phyloP scores from a whole-genome alignment of 257 asterid species.

The Nicotiana obtusifolia region DNA sequence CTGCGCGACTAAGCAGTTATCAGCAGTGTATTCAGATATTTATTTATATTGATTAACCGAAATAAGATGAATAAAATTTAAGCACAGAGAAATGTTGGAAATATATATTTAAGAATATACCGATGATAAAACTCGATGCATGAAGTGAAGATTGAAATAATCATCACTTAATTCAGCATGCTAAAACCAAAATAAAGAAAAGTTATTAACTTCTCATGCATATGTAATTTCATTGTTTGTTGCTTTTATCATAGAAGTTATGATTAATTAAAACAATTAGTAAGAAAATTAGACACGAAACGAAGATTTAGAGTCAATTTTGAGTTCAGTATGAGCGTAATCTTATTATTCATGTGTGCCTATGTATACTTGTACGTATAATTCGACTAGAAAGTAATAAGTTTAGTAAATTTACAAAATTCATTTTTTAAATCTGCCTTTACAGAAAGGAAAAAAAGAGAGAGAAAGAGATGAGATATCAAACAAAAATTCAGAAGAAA shows the following conservation, averaged over 20 bases:
- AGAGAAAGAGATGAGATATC: neutral
- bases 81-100: neutral
- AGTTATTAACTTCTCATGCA: neutral
- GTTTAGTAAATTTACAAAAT: neutral
- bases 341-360: neutral
- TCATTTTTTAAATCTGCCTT: neutral
- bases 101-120: too few species aligned
- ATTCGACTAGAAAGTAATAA: neutral
- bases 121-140: too few species aligned
- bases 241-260: neutral
- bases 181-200: neutral
- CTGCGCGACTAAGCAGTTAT: too few species aligned
- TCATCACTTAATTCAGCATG: neutral
- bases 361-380: neutral
- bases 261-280: neutral
- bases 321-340: neutral
- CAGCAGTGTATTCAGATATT: too few species aligned
- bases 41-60: too few species aligned
- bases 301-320: neutral
- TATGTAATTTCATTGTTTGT: neutral
- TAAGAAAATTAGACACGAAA: neutral
- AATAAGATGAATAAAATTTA: too few species aligned
- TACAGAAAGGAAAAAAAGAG: neutral
- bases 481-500: neutral
- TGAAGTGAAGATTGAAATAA: neutral